A percentile compares a stretch with the other conserved stretches of the same genome.
phyloP scores from a whole-genome alignment of 225 moss, liverwort and hornwort species.

The Polytrichum formosum region DNA sequence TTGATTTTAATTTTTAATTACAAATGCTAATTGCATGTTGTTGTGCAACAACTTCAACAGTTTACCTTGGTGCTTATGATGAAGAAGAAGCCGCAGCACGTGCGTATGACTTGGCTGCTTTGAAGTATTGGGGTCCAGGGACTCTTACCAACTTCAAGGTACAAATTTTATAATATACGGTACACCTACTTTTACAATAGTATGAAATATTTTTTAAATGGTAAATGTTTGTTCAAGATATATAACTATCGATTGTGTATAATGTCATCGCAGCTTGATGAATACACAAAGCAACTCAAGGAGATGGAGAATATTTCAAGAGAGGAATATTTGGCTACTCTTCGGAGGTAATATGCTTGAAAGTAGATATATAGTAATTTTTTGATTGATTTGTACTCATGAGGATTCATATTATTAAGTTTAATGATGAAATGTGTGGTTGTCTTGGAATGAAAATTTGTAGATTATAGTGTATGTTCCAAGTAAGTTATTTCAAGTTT shows the following conservation, averaged over 20 bases:
- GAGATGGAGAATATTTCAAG: constrained; percentile 31
- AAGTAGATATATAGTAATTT: too few relatives aligned
- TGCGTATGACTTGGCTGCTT: constrained; percentile 14
- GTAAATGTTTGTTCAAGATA: too few relatives aligned
- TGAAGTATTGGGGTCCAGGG: constrained; percentile 33
- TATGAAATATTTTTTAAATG: too few relatives aligned
- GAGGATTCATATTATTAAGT: too few relatives aligned
- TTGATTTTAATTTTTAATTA: too few relatives aligned
- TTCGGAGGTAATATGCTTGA: constrained; percentile 24
- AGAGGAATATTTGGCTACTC: constrained; percentile 23
- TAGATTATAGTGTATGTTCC: not conserved
- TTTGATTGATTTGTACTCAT: too few relatives aligned
- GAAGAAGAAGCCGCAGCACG: not conserved
- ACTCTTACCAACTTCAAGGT: constrained; percentile 23
- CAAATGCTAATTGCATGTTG: too few relatives aligned
- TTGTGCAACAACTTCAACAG: not conserved
- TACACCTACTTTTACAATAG: too few relatives aligned
- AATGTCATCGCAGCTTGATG: constrained; percentile 17
- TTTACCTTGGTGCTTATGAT: constrained; percentile 2
- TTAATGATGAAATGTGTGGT: too few relatives aligned
- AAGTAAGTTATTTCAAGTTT: not conserved
- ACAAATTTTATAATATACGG: too few relatives aligned
- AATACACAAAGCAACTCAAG: constrained; percentile 16
- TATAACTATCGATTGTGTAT: not conserved
- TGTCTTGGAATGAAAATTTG: not conserved